Conservation (phyloP, 2,329 filamentous ascomycete genomes). For the Clonostachys rosea region DNA sequence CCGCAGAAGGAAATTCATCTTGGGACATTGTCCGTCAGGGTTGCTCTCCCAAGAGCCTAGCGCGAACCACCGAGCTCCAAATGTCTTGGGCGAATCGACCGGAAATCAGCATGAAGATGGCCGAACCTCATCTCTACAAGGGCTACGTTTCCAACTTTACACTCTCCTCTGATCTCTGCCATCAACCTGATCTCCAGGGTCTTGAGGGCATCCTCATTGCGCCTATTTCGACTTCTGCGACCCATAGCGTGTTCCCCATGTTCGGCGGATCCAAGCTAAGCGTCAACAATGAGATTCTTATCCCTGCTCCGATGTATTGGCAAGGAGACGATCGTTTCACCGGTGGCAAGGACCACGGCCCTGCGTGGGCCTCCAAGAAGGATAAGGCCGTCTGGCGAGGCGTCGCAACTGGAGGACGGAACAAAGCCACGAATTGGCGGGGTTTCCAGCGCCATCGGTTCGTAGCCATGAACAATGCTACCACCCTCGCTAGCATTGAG, state of each 20-base stretch:
- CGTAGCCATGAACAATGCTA: conserved; percentile 67
- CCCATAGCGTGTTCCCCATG: conserved; percentile 56
- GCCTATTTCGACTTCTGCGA: conserved; percentile 51
- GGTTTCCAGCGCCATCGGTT: conserved; percentile 74
- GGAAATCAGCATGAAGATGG: conserved; percentile 36
- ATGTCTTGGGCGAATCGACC: conserved; percentile 38
- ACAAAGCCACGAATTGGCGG: conserved; percentile 59
- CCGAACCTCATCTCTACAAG: conserved; percentile 42
- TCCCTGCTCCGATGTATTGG: conserved; percentile 68
- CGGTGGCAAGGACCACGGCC: conserved; percentile 47
- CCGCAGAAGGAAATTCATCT: conserved; percentile 22
- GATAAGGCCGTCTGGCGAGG: conserved; percentile 58
- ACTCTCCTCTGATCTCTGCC: conserved; percentile 57
- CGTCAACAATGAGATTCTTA: conserved; percentile 66
- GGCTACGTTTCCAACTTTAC: conserved; percentile 61
- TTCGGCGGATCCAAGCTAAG: conserved; percentile 66
- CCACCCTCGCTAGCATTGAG: conserved; percentile 47
- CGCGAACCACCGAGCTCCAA: conserved; percentile 40
- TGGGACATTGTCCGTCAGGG: conserved; percentile 55
- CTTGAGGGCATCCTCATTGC: conserved; percentile 62
- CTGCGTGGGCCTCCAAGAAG: conserved; percentile 52
- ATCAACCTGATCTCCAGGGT: conserved; percentile 58
- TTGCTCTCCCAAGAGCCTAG: conserved; percentile 58
- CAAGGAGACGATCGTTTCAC: conserved; percentile 57
- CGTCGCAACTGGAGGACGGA: conserved; percentile 60